Base-by-base conservation (phyloP, 1,284 basidiomycete species). In the Tetrapyrgos nigripes region DNA sequence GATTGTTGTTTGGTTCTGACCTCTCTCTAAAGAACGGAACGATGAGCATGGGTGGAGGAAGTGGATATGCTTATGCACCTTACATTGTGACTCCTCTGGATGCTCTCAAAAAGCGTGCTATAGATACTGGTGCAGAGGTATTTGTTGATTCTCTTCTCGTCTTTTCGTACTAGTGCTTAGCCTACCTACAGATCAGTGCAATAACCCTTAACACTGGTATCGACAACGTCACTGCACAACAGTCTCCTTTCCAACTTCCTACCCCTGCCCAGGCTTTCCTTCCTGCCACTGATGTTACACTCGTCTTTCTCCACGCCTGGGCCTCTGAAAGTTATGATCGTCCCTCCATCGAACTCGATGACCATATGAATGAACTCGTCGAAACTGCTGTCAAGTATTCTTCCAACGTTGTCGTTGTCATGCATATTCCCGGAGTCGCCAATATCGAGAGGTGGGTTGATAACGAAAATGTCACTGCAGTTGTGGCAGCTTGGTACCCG, bases 401-500 rank as follows among this genome's bases (percentile, higher is more conserved):
- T n/a, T 56, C 55, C 35, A 56, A 56, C 26, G 55, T 56, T 14
- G 37, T 56, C 2, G 26, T 56, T 9, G 55, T 56, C 3, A 56
- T 56, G 23, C 55, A 56, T 23, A 56, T 27, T 9, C 48, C 55
- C 27, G 55, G 55, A 10, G 55, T 50, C 27, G 55, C 50, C 10
- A 21, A 56, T 31, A 50, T 56, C 5, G 55, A 56, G 28, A 50
- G 50, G 37, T 56, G 55, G 55, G 55, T 28, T 3, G 55, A 56
- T n/a, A 56, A 56, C 43, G 48, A 50, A 11, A 56, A 56, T 24
- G 82, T 86, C 14, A 71, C 72, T 17, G 81, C 79, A 2, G 69
- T 88, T 33, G 65, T 89, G 4, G 84, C 87, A 60, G 75, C 85
- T 1, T 89, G 86, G 85, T 92, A 91, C 66, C 85, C 84, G 4